Evolutionary conservation across 805 yeast species (phyloP), one percentile per base, ranked within the genome.

Genomic region (Yarrowia sp.): DNA sequence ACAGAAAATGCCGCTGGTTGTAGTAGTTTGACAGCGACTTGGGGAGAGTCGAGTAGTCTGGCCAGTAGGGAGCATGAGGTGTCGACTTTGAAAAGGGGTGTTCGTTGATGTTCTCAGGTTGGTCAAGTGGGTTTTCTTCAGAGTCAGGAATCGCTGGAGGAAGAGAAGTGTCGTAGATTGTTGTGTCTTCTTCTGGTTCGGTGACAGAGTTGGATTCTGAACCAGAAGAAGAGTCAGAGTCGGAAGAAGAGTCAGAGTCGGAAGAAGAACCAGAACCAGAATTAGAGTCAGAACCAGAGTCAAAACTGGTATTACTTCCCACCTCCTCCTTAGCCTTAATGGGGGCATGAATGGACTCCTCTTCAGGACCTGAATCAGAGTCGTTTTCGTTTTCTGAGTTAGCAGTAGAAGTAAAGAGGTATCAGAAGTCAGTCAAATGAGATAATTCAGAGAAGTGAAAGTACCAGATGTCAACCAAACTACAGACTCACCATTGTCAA

Each of bases 1-100:
- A 91, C 9, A 91, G 70, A 14, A 70, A 69, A 65, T 82, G 79
- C n/a, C 96, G 73, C 41, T 80, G 78, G 21, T 71, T 21, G 62
- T 64, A 69, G 62, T 61, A 69, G 31, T 62, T 63, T 27, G 58
- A 42, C 1, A 38, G 35, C 0, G 38, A 29, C 3, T 12, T 21
- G 10, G 29, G 47, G 0, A 55, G 22, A 1, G 35, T 3, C 3
- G 47, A 19, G 47, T 55, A 55, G 22, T 55, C 61, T 5, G 61
- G 61, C 61, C 61, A 55, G 61, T 38, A 55, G 1, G 46, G 56
- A 8, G 18, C 7, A 27, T 47, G 56, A 4, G 14, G 13, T 5
- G 25, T 1, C 2, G 39, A 21, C 18, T 53, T n/a, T 2, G 38
- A 19, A 2, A 19, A 5, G 9, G 33, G 24, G 18, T 27, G 32